phyloP scores from a whole-genome alignment of 192 early-diverging fungal species.

The Backusella morwellensis region DNA sequence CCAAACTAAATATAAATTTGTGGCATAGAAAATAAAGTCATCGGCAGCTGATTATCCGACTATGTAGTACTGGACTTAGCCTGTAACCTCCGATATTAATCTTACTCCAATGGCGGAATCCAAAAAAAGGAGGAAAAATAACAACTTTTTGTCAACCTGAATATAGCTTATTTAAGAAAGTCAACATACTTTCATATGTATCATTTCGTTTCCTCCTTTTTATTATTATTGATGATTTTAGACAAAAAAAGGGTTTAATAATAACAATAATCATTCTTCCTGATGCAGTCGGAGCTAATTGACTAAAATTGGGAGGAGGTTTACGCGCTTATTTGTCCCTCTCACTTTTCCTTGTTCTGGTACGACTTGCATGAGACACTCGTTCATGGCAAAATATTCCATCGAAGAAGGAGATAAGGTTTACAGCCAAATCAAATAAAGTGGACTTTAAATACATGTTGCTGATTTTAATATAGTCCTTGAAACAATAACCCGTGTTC shows the following conservation, averaged over 20 bases:
- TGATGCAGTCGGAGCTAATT: neutral
- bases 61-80: neutral
- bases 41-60: neutral
- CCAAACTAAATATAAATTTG: slow-evolving; percentile 7
- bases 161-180: slow-evolving; percentile 4
- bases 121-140: neutral
- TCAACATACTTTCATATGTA: neutral
- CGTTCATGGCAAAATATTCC: too few species aligned
- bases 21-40: neutral
- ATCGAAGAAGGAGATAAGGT: too few species aligned
- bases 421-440: too few species aligned
- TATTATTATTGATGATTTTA: neutral
- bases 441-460: too few species aligned
- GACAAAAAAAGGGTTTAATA: neutral
- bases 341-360: too few species aligned
- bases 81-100: neutral
- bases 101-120: neutral
- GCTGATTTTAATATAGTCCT: too few species aligned
- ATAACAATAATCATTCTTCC: neutral
- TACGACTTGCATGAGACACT: too few species aligned
- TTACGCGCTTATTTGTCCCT: neutral
- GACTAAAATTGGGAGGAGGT: neutral
- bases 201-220: neutral
- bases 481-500: too few species aligned
- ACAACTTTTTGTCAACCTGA: neutral